Percentiles rank a stretch among this genome's conserved stretches.
These are phyloP conservation scores for Fusarium paranaense DNA, from an alignment of 2,329 filamentous ascomycete species.

Conservation along the genomic window DNA sequence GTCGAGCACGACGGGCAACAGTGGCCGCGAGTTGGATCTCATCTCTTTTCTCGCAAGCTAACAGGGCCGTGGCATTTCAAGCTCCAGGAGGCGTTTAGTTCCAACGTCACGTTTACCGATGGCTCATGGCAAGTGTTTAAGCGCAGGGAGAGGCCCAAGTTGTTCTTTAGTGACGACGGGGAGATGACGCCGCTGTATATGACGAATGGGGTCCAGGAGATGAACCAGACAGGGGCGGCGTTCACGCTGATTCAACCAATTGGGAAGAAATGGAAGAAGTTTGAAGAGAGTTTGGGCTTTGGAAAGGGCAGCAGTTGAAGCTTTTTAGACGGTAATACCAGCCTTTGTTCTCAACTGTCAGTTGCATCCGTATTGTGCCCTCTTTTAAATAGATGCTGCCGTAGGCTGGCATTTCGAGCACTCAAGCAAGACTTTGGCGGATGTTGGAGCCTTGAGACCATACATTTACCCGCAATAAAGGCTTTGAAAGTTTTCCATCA, in stretches of 20 bases:
- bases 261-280: slow-evolving; percentile 24
- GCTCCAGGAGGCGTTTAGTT: slow-evolving; percentile 44
- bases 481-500: background rate
- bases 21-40: slow-evolving; percentile 46
- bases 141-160: slow-evolving; percentile 60
- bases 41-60: slow-evolving; percentile 43
- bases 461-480: too few relatives aligned
- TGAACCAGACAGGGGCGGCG: slow-evolving; percentile 19
- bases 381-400: background rate
- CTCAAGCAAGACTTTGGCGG: background rate
- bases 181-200: slow-evolving; percentile 58
- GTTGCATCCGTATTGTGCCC: background rate
- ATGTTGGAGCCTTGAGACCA: background rate
- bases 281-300: slow-evolving; percentile 19
- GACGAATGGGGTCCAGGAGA: slow-evolving; percentile 59
- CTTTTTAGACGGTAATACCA: rapidly evolving
- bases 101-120: slow-evolving; percentile 51
- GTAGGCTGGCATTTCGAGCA: background rate
- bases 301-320: background rate
- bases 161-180: slow-evolving; percentile 59
- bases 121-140: slow-evolving; percentile 53
- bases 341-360: background rate
- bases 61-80: slow-evolving; percentile 47
- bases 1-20: slow-evolving; percentile 42
- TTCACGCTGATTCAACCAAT: slow-evolving; percentile 30